These are phyloP conservation scores for Marasmius sp. DNA, from an alignment of 1,284 basidiomycete genomes.

Conservation along the genomic window DNA sequence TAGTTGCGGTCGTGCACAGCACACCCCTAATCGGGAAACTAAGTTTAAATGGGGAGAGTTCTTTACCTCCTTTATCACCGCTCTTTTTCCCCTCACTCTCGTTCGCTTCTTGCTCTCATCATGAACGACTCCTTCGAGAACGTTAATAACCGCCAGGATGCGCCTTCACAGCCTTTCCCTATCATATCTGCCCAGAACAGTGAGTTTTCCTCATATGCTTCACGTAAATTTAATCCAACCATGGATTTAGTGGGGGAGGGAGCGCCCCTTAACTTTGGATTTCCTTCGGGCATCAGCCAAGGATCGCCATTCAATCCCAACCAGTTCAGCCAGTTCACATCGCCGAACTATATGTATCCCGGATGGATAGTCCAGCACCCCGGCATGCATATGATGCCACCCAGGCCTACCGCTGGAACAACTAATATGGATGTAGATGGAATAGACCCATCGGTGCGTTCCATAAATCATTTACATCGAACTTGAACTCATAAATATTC, in stretches of 20 bases:
- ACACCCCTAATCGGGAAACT: neutral
- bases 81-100: neutral
- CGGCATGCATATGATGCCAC: neutral
- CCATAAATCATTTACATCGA: too few relatives aligned
- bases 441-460: neutral
- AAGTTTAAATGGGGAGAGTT: neutral
- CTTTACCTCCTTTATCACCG: neutral
- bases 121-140: neutral
- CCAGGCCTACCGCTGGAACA: neutral
- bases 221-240: neutral
- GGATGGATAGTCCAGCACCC: neutral
- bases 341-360: neutral
- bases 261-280: neutral
- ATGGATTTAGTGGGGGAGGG: neutral
- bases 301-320: neutral
- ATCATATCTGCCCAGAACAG: neutral
- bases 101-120: neutral
- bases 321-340: neutral
- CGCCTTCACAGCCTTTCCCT: neutral
- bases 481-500: too few relatives aligned
- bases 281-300: neutral
- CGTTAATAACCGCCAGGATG: neutral
- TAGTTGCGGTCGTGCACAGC: neutral
- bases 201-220: neutral
- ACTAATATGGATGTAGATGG: neutral